Percentiles rank a stretch among this genome's conserved stretches.
phyloP scores from a whole-genome alignment of 768 basidiomycete genomes.

The Cyathus striatus region DNA sequence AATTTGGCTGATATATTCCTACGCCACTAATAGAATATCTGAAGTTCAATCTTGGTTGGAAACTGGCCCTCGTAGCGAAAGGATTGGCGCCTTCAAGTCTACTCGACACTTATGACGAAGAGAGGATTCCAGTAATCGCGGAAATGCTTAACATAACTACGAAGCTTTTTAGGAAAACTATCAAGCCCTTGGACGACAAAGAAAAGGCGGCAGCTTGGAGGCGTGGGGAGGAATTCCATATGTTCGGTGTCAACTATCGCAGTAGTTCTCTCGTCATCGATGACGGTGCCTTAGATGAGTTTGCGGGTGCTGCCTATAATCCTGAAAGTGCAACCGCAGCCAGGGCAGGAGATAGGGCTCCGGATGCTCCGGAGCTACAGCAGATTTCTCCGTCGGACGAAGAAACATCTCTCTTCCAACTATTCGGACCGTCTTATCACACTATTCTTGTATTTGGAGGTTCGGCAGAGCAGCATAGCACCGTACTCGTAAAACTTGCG shows the following conservation, averaged over 20 bases:
- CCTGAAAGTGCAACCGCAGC: background rate
- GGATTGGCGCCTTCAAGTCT: constrained; percentile 25
- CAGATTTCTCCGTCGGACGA: background rate
- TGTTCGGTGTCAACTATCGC: constrained; percentile 41
- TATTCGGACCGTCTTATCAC: background rate
- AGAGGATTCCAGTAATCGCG: constrained; percentile 40
- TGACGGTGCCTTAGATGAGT: background rate
- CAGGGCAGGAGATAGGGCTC: background rate
- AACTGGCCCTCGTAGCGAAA: constrained; percentile 35
- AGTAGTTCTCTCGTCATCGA: constrained; percentile 38
- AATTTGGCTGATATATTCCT: no score
- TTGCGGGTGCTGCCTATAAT: background rate
- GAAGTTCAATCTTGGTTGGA: constrained; percentile 41
- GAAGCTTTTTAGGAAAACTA: constrained; percentile 16
- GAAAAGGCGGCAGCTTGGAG: constrained; percentile 3
- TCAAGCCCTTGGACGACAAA: constrained; percentile 6
- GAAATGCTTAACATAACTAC: constrained; percentile 38
- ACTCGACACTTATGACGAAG: constrained; percentile 35
- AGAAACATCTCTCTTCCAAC: background rate
- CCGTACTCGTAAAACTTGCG: background rate
- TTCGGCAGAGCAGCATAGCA: background rate
- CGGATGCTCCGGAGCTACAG: background rate
- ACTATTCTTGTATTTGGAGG: background rate
- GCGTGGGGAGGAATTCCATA: constrained; percentile 15
- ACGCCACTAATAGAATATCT: background rate